Evolutionary conservation across 2,329 filamentous ascomycete species (phyloP), one percentile per base, ranked within the genome.

Genomic region (Trichophyton rubrum): DNA sequence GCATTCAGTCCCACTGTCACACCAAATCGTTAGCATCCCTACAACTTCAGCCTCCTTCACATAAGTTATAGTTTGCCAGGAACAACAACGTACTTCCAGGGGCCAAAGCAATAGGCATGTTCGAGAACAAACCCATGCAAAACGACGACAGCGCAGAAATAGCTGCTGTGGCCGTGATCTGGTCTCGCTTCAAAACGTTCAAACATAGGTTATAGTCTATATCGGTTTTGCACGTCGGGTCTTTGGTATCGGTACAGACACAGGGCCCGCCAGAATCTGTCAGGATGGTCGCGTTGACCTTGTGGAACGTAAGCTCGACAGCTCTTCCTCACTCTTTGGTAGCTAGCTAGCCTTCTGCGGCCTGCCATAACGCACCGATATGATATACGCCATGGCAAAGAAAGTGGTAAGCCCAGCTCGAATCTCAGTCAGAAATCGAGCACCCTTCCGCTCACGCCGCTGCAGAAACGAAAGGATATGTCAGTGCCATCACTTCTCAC

Each of bases 91-190:
- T 65, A 75, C 79, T 88, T 41, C 87, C 87, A 15, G 87, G 86
- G 5, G 86, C 87, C 49, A 89, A 74, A 7, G 83, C 85, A 65
- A 89, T 85, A 1, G 89, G 89, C 59, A 92, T 78, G 66, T 95
- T 95, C 64, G 90, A 86, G 64, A 91, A 84, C 1, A 92, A 73
- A 20, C 90, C 90, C 86, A 95, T 90, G 73, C 80, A 85, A 73
- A 95, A 90, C n/a, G 84, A 86, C 2, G 87, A 83, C 55, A 95
- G 75, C 27, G 88, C 87, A 13, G 88, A 81, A 65, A 93, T 91
- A 60, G 89, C 89, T 51, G 90, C 89, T 3, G 90, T 95, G 9
- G 87, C 89, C 5, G 90, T 95, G 60, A 95, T 86, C 43, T 91
- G 75, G 69, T 95, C 90, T 35, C 88, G 84, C 72, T 87, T 87